Evolutionary conservation across 305 asterid genomes (phyloP).

Genomic region (Ruellia speciosa): DNA sequence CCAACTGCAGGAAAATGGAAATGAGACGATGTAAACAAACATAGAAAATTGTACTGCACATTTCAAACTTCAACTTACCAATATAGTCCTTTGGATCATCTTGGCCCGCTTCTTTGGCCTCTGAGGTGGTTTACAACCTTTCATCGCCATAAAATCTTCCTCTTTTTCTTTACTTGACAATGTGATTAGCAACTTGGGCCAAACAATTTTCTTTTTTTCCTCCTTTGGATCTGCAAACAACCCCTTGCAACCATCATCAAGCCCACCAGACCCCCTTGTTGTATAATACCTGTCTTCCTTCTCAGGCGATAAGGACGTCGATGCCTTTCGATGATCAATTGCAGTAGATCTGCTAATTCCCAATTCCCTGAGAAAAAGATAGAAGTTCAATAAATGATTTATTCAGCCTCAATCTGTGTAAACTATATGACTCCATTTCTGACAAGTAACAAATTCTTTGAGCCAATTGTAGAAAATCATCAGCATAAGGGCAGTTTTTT

Average conservation of each 20-base stretch:
- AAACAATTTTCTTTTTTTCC: conserved; percentile 46
- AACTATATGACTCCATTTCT: neutral
- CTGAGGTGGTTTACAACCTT: conserved; percentile 88
- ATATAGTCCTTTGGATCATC: conserved; percentile 67
- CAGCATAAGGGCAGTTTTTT: conserved; percentile 4
- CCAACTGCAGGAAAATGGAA: conserved; percentile 40
- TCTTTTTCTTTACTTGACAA: conserved; percentile 84
- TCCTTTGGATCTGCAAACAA: conserved; percentile 40
- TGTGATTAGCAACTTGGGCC: conserved; percentile 73
- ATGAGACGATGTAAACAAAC: neutral
- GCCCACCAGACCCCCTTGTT: conserved; percentile 45
- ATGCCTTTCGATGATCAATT: conserved; percentile 36
- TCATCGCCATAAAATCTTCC: conserved; percentile 86
- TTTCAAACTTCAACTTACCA: conserved; percentile 35
- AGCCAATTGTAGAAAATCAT: conserved; percentile 1
- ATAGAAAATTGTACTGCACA: neutral
- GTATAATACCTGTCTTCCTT: conserved; percentile 59
- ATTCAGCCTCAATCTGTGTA: neutral
- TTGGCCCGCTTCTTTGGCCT: conserved; percentile 95
- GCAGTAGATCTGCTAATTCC: conserved; percentile 38
- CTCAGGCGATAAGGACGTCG: conserved; percentile 43
- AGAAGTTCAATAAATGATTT: neutral
- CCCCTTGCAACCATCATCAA: conserved; percentile 37
- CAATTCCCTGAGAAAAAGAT: conserved; percentile 31
- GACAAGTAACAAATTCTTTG: neutral